These are phyloP conservation scores for Murraya paniculata DNA, from an alignment of 345 rosid genomes.

Conservation along the genomic window DNA sequence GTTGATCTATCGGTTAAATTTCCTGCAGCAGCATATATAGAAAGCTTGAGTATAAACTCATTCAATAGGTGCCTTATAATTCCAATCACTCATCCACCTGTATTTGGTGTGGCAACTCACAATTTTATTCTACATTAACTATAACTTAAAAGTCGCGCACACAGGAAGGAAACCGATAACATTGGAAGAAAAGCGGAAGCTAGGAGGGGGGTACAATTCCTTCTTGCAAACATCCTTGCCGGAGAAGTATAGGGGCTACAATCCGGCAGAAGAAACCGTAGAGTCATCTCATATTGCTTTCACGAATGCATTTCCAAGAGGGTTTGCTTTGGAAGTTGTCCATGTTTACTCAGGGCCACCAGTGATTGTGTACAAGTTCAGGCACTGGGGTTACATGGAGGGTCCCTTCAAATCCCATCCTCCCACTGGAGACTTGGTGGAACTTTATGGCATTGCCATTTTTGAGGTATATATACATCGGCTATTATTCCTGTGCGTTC, in stretches of 20 bases:
- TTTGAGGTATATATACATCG: conserved; percentile 8
- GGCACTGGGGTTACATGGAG: conserved; percentile 75
- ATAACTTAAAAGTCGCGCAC: too few species aligned
- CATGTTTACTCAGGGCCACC: conserved; percentile 64
- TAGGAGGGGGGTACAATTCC: conserved; percentile 61
- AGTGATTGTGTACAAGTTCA: conserved; percentile 54
- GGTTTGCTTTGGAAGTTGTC: conserved; percentile 60
- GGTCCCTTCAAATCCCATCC: conserved; percentile 68
- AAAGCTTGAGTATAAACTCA: too few species aligned
- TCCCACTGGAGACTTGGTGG: conserved; percentile 51
- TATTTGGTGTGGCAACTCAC: too few species aligned
- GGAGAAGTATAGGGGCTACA: conserved; percentile 32
- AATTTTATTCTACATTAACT: too few species aligned
- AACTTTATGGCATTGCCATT: conserved; percentile 39
- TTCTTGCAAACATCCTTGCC: conserved; percentile 57
- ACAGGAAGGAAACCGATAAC: conserved; percentile 46
- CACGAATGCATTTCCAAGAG: conserved; percentile 52
- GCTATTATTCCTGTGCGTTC: too few species aligned
- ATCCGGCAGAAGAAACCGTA: conserved; percentile 35
- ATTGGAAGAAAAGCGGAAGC: conserved; percentile 34
- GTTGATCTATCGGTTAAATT: too few species aligned
- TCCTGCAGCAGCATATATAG: too few species aligned
- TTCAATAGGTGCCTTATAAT: too few species aligned
- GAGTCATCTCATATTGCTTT: conserved; percentile 41
- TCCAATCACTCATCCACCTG: too few species aligned